Conservation (phyloP, 2,329 filamentous ascomycete genomes). For the Incumbomyces delicatus region DNA sequence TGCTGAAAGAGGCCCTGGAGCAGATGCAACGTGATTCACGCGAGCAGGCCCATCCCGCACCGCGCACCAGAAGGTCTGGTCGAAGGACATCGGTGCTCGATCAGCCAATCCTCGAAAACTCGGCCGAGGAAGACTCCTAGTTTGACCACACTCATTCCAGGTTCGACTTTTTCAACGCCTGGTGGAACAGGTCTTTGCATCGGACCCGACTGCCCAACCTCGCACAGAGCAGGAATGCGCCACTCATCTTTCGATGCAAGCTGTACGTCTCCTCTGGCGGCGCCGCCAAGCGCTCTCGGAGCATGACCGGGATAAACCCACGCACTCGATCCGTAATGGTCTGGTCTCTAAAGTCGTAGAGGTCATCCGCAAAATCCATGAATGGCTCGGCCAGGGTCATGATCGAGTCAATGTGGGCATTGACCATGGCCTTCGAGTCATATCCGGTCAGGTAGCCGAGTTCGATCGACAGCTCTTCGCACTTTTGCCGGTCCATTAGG, state of each 20-base stretch:
- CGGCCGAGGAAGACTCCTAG: slow-evolving; percentile 16
- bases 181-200: slow-evolving; percentile 70
- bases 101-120: slow-evolving; percentile 20
- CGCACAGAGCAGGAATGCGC: slow-evolving; percentile 87
- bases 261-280: slow-evolving; percentile 97
- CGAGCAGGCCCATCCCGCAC: slow-evolving; percentile 3
- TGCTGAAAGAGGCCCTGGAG: slow-evolving; percentile 16
- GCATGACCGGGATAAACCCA: slow-evolving; percentile 81
- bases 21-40: slow-evolving; percentile 13
- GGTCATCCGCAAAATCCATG: slow-evolving; percentile 58
- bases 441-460: slow-evolving; percentile 88
- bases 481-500: slow-evolving; percentile 52
- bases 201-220: slow-evolving; percentile 70
- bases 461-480: slow-evolving; percentile 59
- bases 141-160: neutral
- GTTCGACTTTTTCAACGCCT: slow-evolving; percentile 28
- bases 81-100: slow-evolving; percentile 11
- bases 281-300: slow-evolving; percentile 75
- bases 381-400: slow-evolving; percentile 91
- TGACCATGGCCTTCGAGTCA: slow-evolving; percentile 75
- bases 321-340: slow-evolving; percentile 94
- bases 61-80: slow-evolving; percentile 6
- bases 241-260: slow-evolving; percentile 87
- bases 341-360: slow-evolving; percentile 89
- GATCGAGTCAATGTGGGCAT: slow-evolving; percentile 81